Evolutionary conservation across 805 yeast genomes (phyloP), one percentile per base, ranked within the genome.

Genomic region (Starmerella apis): DNA sequence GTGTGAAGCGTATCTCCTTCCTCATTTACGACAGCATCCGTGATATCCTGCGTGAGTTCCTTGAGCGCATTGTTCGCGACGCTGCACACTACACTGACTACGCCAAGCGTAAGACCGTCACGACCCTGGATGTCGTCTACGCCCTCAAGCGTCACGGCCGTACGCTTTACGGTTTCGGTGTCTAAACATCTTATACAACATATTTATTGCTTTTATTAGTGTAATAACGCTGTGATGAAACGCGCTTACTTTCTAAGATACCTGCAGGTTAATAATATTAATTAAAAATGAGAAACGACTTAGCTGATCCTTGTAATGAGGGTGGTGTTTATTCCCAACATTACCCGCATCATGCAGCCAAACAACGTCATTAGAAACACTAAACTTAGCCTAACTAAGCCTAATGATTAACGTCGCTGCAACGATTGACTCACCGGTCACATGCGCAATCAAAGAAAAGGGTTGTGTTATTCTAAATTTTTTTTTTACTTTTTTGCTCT

Each of bases 101-200:
- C 83, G 98, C 97, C 67, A 92, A 92, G 92, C 87, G 98, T 83
- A 90, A 90, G 87, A 92, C 98, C 61, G 97, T 90, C 66, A 90
- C 98, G 63, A 88, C 98, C 57, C 80, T 90, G 68, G 98, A 90
- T 71, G 97, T 90, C 64, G 97, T 90, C 67, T 90, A 90, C 74
- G 97, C 97, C 67, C 84, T 90, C 76, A 90, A 90, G 92, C 87
- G 97, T 83, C 96, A 92, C 80, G 98, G 98, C 70, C 85, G 97
- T 78, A 92, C 97, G 76, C 82, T 92, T 73, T 90, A 90, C 72
- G 97, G 97, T 88, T 92, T 90, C 84, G 97, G 97, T 79, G 96
- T 96, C 82, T 90, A 82, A 79, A 63, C 65, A 49, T 38, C 5
- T 22, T 20, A 42, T 24, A 25, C 35, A 33, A 36, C 41, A 46